A percentile compares a stretch with the other conserved stretches of the same genome.
Conservation (phyloP, 75 land plant species). For the Azolla pinnata region DNA sequence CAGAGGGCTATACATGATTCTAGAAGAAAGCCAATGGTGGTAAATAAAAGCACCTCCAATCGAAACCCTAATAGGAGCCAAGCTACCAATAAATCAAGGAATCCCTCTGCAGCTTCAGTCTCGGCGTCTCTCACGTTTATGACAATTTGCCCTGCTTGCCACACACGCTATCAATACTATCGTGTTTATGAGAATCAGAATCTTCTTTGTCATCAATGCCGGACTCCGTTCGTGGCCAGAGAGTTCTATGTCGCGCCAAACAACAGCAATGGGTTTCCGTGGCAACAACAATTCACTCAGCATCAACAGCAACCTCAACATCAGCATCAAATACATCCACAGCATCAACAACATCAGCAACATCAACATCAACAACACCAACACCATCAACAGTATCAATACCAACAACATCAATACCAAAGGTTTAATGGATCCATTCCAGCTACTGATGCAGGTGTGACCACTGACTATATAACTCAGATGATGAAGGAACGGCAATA, state of each 20-base stretch:
- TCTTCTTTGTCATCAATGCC: slow-evolving; percentile 58
- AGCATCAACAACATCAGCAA: background rate
- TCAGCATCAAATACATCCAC: background rate
- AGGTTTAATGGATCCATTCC: too few species aligned
- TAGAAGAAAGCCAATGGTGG: slow-evolving; percentile 22
- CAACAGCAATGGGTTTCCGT: background rate
- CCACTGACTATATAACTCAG: background rate
- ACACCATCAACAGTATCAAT: too few species aligned
- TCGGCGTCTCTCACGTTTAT: slow-evolving; percentile 52
- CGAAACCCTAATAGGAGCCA: slow-evolving; percentile 1
- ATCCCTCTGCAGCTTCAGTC: too few species aligned
- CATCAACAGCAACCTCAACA: too few species aligned
- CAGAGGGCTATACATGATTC: slow-evolving; percentile 50
- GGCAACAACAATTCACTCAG: slow-evolving; percentile 2
- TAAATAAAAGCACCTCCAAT: background rate
- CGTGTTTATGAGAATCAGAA: slow-evolving; percentile 24
- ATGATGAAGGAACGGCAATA: background rate
- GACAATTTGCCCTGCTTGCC: slow-evolving; percentile 67
- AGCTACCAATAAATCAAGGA: too few species aligned
- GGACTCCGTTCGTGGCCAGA: slow-evolving; percentile 46
- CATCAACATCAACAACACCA: too few species aligned
- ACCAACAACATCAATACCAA: too few species aligned
- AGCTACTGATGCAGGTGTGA: background rate
- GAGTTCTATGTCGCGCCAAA: slow-evolving; percentile 16
- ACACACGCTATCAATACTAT: slow-evolving; percentile 44